Base-by-base conservation (phyloP, 208 protist genomes). In the Leishmania tropica region DNA sequence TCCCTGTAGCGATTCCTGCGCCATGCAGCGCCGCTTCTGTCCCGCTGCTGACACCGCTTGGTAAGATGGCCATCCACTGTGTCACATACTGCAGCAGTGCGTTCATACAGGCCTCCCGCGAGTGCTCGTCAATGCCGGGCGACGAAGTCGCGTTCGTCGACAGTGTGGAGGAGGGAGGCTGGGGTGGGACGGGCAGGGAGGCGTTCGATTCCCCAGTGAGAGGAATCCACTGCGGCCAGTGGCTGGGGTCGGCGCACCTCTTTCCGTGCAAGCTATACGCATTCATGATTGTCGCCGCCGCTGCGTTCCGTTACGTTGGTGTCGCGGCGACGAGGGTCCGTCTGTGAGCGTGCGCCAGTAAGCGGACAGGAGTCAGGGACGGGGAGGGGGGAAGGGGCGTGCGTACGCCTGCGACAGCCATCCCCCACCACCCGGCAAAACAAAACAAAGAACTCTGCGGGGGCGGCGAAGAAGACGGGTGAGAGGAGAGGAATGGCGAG, bases 221-320 rank as follows among this genome's bases (percentile, higher is more conserved):
- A 3, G 70, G 70, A 17, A 54, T 21, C 70, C 70, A 74, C 53
- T 80, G 76, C 47, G 81, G 81, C 81, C 81, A 84, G 75, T 77
- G 17, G 19, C n/a, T 48, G 0, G 81, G 51, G n/a, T 68, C 40
- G 28, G 47, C 51, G 42, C 75, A 58, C 21, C 53, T 42, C 8
- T 45, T 64, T 35, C 67, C 64, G 8, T 17, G 54, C 73, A 53
- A 75, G 35, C 54, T 10, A 53, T 51, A 60, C n/a, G 40, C 40
- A 19, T 31, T 47, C 53, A n/a, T 76, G 15, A 28, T 42, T 31
- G 13, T 37, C 24, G 15, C 6, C 28, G 13, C 24, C 28, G 45
- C 15, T 21, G n/a, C 35, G 45, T 17, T 7, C 28, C 17, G 45
- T 31, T 53, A 10, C 28, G 45, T 21, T 28, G 48, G n/a, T 53